phyloP scores from a whole-genome alignment of 495 filamentous ascomycete species.

The Lasiosphaeris hirsuta region DNA sequence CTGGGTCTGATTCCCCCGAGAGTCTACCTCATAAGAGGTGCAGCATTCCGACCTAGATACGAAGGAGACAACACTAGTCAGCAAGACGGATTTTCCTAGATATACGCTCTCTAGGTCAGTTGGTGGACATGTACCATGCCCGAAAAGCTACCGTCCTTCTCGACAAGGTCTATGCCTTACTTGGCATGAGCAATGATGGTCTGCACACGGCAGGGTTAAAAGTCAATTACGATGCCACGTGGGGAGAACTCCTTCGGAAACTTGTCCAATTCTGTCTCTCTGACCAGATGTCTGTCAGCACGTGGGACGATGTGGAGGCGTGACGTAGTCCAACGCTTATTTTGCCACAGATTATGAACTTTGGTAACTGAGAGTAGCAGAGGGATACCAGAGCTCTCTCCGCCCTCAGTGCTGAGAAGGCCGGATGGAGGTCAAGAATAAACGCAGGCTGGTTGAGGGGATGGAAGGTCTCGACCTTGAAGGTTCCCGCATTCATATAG shows the following conservation, averaged over 20 bases:
- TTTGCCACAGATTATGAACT: no score
- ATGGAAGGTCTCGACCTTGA: no score
- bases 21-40: conserved; percentile 25
- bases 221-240: neutral
- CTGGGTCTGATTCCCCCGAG: conserved; percentile 15
- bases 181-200: conserved; percentile 20
- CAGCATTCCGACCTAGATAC: conserved; percentile 24
- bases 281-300: neutral
- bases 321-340: no score
- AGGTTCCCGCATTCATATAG: no score
- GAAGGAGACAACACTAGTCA: conserved; percentile 5
- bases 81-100: conserved; percentile 6
- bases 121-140: conserved; percentile 35
- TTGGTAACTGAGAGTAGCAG: no score
- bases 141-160: conserved; percentile 27
- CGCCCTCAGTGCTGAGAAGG: no score
- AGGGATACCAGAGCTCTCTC: no score
- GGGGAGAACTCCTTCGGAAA: no score
- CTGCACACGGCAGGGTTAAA: neutral
- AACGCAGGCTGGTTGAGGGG: no score
- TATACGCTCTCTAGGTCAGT: conserved; percentile 28
- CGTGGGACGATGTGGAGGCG: neutral
- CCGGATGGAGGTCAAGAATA: no score
- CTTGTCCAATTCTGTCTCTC: conserved; percentile 6
- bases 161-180: conserved; percentile 39